Evolutionary conservation across 345 rosid species (phyloP), one percentile per base, ranked within the genome.

Genomic region (Camelina hispida): DNA sequence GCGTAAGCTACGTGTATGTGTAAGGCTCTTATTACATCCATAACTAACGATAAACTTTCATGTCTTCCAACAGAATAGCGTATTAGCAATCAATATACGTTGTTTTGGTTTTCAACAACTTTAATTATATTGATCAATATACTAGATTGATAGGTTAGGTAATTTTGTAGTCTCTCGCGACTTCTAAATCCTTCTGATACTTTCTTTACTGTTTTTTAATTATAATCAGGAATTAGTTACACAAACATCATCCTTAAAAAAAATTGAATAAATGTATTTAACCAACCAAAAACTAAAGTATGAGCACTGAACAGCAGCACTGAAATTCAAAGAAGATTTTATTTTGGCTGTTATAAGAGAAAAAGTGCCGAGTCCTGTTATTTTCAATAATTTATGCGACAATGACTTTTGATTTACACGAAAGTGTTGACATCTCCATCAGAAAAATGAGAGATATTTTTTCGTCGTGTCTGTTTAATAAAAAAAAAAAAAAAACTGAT

Each of bases 311-410:
- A n/a, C n/a, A 47, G 20, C 17, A 1, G 17, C 4, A 48, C 4
- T 3, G 55, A 9, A 9, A 50, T 25, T 0, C 28, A 50, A n/a
- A n/a, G n/a, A n/a, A 5, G 4, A 47, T 6, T 68, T 68, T 38
- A 23, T 8, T 59, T 15, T 15, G 69, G 69, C 40, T 47, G 22
- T 9, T 57, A 14, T 57, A 14, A 3, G 22, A 6, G 47, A 32
- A 7, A 44, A 58, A 13, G 37, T 18, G 47, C 46, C 6, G 40
- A 44, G 11, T 43, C 73, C 1, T 28, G 13, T 25, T 56, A 25
- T 44, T 69, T 69, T 30, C 30, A 44, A 42, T 40, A 12, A 55
- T 16, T 55, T 30, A 7, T 8, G 70, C 16, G 71, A 35, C 18
- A 50, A 13, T 30, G 46, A 66, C 46, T 51, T 50, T n/a, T 47